Evolutionary conservation across 495 filamentous ascomycete genomes (phyloP).

Genomic region (Penicillium subrubescens): DNA sequence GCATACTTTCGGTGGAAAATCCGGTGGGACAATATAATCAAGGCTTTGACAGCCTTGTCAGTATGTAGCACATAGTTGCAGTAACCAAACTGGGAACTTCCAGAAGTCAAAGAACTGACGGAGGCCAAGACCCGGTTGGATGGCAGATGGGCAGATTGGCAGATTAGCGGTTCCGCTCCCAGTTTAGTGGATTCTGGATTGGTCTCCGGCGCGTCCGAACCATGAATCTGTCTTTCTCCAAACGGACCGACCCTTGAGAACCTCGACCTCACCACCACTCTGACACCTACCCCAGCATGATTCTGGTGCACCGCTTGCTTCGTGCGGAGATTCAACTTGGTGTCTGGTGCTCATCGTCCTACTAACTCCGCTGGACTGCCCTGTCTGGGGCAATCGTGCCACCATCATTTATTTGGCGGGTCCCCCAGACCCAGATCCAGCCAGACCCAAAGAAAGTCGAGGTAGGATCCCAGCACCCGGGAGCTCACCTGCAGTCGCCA

Average conservation of each 20-base stretch:
- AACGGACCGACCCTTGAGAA: neutral
- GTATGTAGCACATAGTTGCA: neutral
- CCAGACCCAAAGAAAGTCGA: neutral
- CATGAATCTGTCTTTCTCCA: slow-evolving; percentile 27
- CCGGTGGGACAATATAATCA: neutral
- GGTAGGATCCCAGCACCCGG: slow-evolving; percentile 16
- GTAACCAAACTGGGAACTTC: neutral
- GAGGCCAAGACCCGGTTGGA: neutral
- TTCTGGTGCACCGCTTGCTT: slow-evolving; percentile 11
- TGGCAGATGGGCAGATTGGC: slow-evolving; percentile 9
- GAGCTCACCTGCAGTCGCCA: slow-evolving; percentile 17
- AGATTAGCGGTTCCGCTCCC: slow-evolving; percentile 25
- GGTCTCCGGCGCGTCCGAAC: slow-evolving; percentile 31
- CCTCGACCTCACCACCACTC: slow-evolving; percentile 3
- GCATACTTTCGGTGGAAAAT: neutral
- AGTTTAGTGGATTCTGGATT: slow-evolving; percentile 4
- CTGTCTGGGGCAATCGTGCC: slow-evolving; percentile 4
- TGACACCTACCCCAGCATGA: slow-evolving; percentile 14
- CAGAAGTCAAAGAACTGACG: neutral
- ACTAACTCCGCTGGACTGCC: neutral
- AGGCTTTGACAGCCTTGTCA: neutral
- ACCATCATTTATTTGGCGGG: neutral
- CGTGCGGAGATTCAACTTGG: slow-evolving; percentile 5
- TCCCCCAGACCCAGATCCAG: neutral
- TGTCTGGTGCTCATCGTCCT: slow-evolving; percentile 7